Percentiles rank a stretch among this genome's conserved stretches.
Conservation (phyloP, 1,284 basidiomycete species). For the Microbotryomycetes sp. region DNA sequence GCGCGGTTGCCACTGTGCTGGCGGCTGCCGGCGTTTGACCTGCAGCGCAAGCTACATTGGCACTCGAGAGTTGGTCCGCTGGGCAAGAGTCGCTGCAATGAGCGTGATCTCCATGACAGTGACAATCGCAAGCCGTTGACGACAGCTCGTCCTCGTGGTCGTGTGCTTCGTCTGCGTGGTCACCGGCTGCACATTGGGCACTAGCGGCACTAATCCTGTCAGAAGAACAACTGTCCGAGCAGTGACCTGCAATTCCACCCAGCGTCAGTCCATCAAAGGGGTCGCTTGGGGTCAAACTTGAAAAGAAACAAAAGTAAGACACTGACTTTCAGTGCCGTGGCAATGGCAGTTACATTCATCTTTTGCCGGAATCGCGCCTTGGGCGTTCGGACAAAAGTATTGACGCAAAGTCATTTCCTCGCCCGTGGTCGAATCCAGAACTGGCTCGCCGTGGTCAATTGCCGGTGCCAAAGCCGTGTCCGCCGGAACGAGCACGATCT, state of each 20-base stretch:
- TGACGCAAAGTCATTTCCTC: neutral
- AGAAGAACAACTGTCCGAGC: neutral
- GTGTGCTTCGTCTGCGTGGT: neutral
- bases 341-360: slow-evolving; percentile 23
- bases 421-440: slow-evolving; percentile 9
- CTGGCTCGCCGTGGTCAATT: slow-evolving; percentile 5
- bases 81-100: slow-evolving; percentile 8
- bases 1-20: neutral
- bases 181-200: neutral
- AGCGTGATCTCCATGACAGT: neutral
- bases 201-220: neutral
- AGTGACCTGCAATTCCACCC: too few species aligned
- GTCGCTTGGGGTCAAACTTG: too few species aligned
- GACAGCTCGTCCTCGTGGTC: neutral
- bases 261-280: too few species aligned
- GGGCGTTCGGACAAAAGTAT: slow-evolving; percentile 16
- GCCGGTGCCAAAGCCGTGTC: neutral
- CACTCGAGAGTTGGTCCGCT: neutral
- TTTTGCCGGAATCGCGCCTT: slow-evolving; percentile 6
- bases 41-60: slow-evolving; percentile 3
- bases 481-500: slow-evolving; percentile 13
- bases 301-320: too few species aligned
- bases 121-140: neutral
- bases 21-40: neutral
- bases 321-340: neutral